Evolutionary conservation across 768 basidiomycete genomes (phyloP), one percentile per base, ranked within the genome.

Genomic region (Phylloporus arenicola): DNA sequence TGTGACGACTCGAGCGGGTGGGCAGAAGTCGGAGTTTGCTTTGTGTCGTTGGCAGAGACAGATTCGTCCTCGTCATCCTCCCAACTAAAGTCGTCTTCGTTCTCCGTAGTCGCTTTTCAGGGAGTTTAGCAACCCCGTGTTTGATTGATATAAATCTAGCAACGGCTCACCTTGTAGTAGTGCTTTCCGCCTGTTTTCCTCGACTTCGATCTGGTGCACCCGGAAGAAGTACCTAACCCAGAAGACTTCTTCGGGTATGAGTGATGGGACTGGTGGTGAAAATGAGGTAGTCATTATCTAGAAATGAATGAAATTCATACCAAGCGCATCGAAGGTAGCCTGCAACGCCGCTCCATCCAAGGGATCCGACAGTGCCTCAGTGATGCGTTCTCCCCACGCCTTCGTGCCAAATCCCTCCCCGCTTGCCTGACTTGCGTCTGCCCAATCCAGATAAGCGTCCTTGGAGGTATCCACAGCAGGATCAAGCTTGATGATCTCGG

Each of bases 141-240:
- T 30, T 19, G 24, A 30, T 31, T 38, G 1, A 30, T 19, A 27
- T 46, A 47, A 22, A 45, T 47, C 24, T 22, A 12, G 34, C 17
- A 35, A 33, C 12, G 12, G 58, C 72, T 17, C 60, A 86, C 92
- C 82, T 73, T 82, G 77, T 30, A 94, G 70, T 30, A 94, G 69
- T 29, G 81, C 82, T 64, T 86, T 88, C 51, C 92, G 81, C 53
- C 83, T 82, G 59, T 79, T 81, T 64, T 89, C 87, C 56, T 92
- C 88, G n/a, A 70, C 63, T 45, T 82, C 78, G 51, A 92, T 89
- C 60, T 92, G 91, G 64, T 88, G 73, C 17, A 81, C 78, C 11
- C 92, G 80, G 80, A 93, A 96, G 72, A 92, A 93, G 70, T 89
- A 95, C 7, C 92, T 79, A 34, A 77, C 77, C 92, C 92, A 95